Percentiles rank a stretch among this genome's conserved stretches.
Evolutionary conservation across 2,329 filamentous ascomycete genomes (phyloP).

Genomic region (Fusarium papillatum): DNA sequence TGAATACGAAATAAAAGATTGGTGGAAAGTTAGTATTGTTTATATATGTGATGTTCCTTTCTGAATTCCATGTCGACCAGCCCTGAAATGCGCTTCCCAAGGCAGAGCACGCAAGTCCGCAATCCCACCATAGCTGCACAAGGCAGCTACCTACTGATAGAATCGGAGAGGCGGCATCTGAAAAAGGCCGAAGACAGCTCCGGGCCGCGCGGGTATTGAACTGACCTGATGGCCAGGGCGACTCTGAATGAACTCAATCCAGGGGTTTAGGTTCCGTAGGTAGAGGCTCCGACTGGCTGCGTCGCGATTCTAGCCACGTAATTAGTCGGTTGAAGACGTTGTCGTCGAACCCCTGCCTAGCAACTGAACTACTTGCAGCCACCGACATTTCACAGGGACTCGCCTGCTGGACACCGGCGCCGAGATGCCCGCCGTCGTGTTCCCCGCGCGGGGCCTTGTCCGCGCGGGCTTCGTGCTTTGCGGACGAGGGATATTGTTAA

Average conservation of each 20-base stretch:
- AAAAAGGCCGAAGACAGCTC: no score
- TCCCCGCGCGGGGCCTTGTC: neutral
- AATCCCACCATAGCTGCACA: no score
- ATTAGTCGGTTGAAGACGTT: neutral
- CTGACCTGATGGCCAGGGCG: neutral
- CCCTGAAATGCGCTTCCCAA: neutral
- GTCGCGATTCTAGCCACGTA: neutral
- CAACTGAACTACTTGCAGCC: neutral
- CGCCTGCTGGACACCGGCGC: neutral
- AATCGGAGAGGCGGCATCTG: neutral
- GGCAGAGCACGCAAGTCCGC: neutral
- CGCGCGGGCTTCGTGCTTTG: neutral
- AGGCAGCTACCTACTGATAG: neutral
- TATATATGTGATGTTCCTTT: neutral
- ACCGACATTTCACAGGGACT: neutral
- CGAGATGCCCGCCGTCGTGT: neutral
- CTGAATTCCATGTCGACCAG: neutral
- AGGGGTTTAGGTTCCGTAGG: neutral
- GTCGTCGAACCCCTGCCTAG: neutral
- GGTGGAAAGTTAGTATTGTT: neutral
- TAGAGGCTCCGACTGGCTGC: neutral
- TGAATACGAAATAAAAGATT: neutral
- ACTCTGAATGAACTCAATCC: neutral
- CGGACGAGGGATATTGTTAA: neutral
- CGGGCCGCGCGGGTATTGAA: neutral